Base-by-base conservation (phyloP, 345 rosid genomes). In the Dipteronia dyeriana region DNA sequence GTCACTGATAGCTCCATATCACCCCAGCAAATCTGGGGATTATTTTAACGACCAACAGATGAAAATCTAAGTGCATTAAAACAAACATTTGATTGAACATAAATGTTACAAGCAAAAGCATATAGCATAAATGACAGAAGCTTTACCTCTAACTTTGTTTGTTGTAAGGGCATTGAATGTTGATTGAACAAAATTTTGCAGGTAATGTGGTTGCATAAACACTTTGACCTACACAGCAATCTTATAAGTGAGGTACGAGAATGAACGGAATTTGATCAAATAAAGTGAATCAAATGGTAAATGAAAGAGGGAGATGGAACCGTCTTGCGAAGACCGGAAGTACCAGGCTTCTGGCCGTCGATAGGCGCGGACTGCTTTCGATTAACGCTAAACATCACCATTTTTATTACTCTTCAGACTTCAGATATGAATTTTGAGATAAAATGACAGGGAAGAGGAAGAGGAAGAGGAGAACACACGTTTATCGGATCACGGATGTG, bases 241-340 rank as follows among this genome's bases (percentile, higher is more conserved):
- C 60, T 26, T 17, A 10, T 19, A n/a, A 34, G 38, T 31, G 34
- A 31, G 34, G 34, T 5, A 31, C 34, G 34, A 56, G n/a, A n/a
- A n/a, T n/a, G n/a, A n/a, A n/a, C n/a, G n/a, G n/a, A n/a, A n/a
- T n/a, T n/a, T n/a, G n/a, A n/a, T n/a, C n/a, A n/a, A n/a, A n/a
- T n/a, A n/a, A n/a, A n/a, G n/a, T 26, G 26, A 26, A 26, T 26
- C 26, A 26, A 26, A 49, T 59, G 19, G 57, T 45, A 45, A 45
- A 45, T 10, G 12, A 41, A 41, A 29, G 25, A 54, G 59, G 47
- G 34, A 39, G 68, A 59, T 1, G 20, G 12, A 77, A 94, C 99
- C 99, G 94, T 97, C 92, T 97, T 97, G 79, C 98, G 98, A 79
- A 97, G 99, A 66, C 99, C 98, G 74, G 99, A 97, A 17, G 99